Evolutionary conservation across 2,329 filamentous ascomycete species (phyloP).

Genomic region (Chalaropsis thielavioides): DNA sequence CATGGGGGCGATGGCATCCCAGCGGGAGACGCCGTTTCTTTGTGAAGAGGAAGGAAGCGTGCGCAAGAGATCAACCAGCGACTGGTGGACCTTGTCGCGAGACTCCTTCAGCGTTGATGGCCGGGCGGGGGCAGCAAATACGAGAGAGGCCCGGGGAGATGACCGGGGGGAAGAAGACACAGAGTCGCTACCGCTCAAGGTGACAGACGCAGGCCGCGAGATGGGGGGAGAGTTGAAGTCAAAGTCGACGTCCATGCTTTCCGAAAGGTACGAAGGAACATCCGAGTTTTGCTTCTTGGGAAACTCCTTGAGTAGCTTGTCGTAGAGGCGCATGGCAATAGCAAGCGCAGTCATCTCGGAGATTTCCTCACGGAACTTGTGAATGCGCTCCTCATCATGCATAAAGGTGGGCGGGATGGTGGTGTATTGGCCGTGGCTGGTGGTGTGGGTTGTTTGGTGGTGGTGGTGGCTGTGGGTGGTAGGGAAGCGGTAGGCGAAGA

Average conservation of each 20-base stretch:
- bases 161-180: slow-evolving; percentile 39
- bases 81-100: slow-evolving; percentile 36
- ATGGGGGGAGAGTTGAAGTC: slow-evolving; percentile 32
- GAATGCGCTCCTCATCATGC: slow-evolving; percentile 49
- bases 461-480: slow-evolving; percentile 16
- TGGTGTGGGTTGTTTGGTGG: slow-evolving; percentile 1
- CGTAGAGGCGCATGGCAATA: slow-evolving; percentile 47
- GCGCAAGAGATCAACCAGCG: slow-evolving; percentile 41
- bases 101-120: slow-evolving; percentile 31
- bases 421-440: slow-evolving; percentile 1
- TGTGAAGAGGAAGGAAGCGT: slow-evolving; percentile 28
- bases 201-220: slow-evolving; percentile 38
- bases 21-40: slow-evolving; percentile 30
- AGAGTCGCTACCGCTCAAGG: slow-evolving; percentile 36
- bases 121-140: slow-evolving; percentile 26
- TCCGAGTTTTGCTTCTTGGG: slow-evolving; percentile 17
- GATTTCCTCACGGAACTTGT: slow-evolving; percentile 46
- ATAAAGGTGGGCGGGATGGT: slow-evolving; percentile 44
- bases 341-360: slow-evolving; percentile 48
- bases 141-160: slow-evolving; percentile 27
- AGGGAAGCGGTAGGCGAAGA: slow-evolving; percentile 15
- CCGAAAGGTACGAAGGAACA: slow-evolving; percentile 19
- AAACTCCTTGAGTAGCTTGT: slow-evolving; percentile 30
- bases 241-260: slow-evolving; percentile 26
- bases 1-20: slow-evolving; percentile 38